These are phyloP conservation scores for Leonotis leonurus DNA, from an alignment of 257 asterid genomes.

Conservation along the genomic window DNA sequence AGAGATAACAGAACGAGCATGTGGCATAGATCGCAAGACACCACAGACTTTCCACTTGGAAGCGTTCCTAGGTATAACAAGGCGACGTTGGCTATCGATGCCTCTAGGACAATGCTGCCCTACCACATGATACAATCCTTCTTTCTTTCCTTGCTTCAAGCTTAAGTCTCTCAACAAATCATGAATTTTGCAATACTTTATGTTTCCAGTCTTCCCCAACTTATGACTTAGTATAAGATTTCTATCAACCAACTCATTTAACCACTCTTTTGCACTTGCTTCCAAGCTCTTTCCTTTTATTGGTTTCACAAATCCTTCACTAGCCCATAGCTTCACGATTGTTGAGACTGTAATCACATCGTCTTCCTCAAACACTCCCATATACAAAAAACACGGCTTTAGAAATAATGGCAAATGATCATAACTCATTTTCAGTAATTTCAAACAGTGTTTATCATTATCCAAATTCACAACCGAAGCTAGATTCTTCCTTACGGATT, in stretches of 20 bases:
- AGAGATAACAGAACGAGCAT: background rate
- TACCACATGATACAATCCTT: background rate
- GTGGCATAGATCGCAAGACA: background rate
- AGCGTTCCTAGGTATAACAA: background rate
- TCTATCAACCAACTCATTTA: background rate
- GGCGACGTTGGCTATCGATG: background rate
- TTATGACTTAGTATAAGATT: too few relatives aligned
- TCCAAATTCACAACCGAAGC: background rate
- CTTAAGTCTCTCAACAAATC: constrained; percentile 12
- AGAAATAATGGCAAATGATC: background rate
- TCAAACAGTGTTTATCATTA: background rate
- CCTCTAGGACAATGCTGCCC: background rate
- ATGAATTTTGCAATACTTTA: too few relatives aligned
- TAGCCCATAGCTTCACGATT: background rate
- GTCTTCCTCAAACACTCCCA: background rate
- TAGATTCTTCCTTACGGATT: background rate
- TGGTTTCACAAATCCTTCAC: background rate
- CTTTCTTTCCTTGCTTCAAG: background rate
- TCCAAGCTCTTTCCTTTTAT: too few relatives aligned
- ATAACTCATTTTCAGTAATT: background rate
- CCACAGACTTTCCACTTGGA: background rate
- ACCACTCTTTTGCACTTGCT: too few relatives aligned
- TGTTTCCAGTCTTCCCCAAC: too few relatives aligned
- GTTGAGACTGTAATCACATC: background rate
- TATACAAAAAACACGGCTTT: background rate